A percentile compares a stretch with the other conserved stretches of the same genome.
phyloP scores from a whole-genome alignment of 306 rosid species.

The Dalbergia oliveri region DNA sequence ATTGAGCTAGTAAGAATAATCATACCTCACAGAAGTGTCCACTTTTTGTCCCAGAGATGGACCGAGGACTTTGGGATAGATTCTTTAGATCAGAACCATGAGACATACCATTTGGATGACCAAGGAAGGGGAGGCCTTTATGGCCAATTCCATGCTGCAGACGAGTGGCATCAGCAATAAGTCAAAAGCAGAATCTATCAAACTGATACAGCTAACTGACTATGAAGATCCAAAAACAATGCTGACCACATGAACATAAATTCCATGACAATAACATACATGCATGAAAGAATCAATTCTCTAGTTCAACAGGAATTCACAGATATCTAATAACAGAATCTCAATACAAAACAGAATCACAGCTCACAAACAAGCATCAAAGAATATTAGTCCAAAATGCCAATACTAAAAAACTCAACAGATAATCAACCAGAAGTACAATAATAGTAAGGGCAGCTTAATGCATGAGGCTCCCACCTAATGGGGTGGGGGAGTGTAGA shows the following conservation, averaged over 20 bases:
- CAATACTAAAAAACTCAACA: neutral
- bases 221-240: conserved; percentile 4
- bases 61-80: conserved; percentile 64
- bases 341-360: conserved; percentile 28
- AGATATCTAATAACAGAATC: conserved; percentile 30
- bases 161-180: conserved; percentile 38
- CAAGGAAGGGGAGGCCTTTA: conserved; percentile 53
- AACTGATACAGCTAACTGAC: neutral
- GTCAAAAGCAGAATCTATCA: conserved; percentile 37
- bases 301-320: conserved; percentile 12
- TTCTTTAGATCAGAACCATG: conserved; percentile 67
- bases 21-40: conserved; percentile 81
- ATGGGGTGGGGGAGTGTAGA: too few species aligned
- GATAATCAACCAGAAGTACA: neutral
- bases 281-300: conserved; percentile 3
- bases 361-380: conserved; percentile 23
- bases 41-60: conserved; percentile 59
- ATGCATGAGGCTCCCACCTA: too few species aligned
- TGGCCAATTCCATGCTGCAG: conserved; percentile 74
- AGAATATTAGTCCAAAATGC: conserved; percentile 1
- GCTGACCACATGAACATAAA: neutral
- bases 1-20: conserved; percentile 38
- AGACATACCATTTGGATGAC: conserved; percentile 55
- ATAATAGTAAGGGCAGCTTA: neutral
- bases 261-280: neutral